Conservation (phyloP, 1,284 basidiomycete genomes). For the Leccinum solheimii region DNA sequence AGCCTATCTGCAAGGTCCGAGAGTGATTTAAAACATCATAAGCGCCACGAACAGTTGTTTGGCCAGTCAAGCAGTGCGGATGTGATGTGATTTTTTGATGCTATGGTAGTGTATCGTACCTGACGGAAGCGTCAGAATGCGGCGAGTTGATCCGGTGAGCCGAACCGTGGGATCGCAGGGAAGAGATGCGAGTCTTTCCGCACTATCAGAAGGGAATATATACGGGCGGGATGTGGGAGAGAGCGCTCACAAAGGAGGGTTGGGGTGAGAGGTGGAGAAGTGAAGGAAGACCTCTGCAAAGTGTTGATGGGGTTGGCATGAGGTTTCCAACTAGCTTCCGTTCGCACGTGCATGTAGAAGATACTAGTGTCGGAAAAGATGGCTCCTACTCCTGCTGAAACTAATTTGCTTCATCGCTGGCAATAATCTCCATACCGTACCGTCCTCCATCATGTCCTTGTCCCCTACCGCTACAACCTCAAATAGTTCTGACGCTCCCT, state of each 20-base stretch:
- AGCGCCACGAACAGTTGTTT: background rate
- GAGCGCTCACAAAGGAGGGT: background rate
- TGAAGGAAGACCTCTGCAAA: background rate
- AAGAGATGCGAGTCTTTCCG: conserved; percentile 2
- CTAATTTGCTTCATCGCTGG: conserved; percentile 15
- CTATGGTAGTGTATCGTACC: background rate
- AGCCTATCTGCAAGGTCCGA: background rate
- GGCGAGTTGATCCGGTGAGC: background rate
- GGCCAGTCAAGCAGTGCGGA: background rate
- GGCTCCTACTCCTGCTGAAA: conserved; percentile 14
- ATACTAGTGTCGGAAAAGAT: conserved; percentile 13
- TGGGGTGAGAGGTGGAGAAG: background rate
- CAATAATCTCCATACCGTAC: conserved; percentile 11
- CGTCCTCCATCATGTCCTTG: conserved; percentile 34
- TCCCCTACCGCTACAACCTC: conserved; percentile 36
- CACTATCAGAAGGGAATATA: background rate
- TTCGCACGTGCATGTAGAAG: conserved; percentile 21
- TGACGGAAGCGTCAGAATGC: background rate
- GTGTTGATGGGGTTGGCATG: conserved; percentile 4
- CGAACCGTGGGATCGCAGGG: background rate
- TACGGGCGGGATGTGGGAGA: background rate
- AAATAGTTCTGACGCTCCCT: conserved; percentile 34
- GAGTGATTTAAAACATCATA: background rate
- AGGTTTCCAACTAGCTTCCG: conserved; percentile 12
- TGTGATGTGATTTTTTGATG: background rate